Evolutionary conservation across 2,329 filamentous ascomycete species (phyloP).

Genomic region (Stenocarpella maydis): DNA sequence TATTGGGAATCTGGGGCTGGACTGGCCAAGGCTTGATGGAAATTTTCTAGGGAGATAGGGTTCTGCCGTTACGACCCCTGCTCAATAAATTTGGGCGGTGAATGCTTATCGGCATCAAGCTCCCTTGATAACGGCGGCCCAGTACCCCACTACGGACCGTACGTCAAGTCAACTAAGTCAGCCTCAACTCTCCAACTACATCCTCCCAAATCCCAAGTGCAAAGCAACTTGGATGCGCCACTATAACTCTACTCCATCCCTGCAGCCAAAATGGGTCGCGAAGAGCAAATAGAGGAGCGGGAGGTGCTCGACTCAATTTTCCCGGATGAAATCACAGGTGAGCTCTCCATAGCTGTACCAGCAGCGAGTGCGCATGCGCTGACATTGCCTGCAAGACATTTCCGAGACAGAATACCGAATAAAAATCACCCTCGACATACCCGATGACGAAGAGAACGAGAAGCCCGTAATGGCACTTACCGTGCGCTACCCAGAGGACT

Average conservation of each 20-base stretch:
- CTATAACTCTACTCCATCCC: neutral
- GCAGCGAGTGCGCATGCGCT: neutral
- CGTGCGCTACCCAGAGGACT: conserved; percentile 87
- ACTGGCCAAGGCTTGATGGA: neutral
- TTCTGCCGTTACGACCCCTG: conserved; percentile 28
- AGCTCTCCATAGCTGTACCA: neutral
- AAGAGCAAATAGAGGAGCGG: conserved; percentile 95
- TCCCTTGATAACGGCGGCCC: conserved; percentile 20
- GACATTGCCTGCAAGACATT: conserved; percentile 69
- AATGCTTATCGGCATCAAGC: neutral
- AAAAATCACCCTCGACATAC: conserved; percentile 82
- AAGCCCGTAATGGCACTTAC: conserved; percentile 80
- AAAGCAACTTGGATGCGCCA: neutral
- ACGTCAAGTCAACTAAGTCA: conserved; percentile 6
- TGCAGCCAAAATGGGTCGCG: conserved; percentile 63
- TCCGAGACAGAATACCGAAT: conserved; percentile 91
- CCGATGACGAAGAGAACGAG: conserved; percentile 65
- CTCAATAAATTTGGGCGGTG: conserved; percentile 23
- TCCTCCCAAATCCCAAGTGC: neutral
- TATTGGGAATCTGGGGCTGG: neutral
- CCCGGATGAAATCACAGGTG: conserved; percentile 94
- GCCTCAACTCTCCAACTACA: neutral
- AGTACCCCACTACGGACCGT: conserved; percentile 11
- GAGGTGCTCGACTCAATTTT: conserved; percentile 99
- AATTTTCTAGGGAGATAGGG: conserved; percentile 27